Evolutionary conservation across 2,329 filamentous ascomycete genomes (phyloP).

Genomic region (Coniella lustricola): DNA sequence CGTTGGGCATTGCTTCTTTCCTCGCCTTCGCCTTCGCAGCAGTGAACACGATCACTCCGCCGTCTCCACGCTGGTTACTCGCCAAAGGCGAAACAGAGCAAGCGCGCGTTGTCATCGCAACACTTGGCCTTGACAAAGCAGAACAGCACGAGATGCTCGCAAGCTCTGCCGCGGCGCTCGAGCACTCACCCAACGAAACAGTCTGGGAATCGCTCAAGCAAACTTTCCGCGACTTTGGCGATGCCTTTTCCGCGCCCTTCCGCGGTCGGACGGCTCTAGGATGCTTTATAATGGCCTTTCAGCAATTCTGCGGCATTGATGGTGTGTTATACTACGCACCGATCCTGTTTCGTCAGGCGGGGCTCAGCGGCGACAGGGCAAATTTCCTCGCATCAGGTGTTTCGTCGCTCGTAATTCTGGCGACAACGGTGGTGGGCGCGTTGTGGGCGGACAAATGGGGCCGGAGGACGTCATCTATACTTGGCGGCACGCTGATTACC

Average conservation of each 20-base stretch:
- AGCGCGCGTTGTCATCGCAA: slow-evolving; percentile 32
- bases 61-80: slow-evolving; percentile 51
- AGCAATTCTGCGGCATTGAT: slow-evolving; percentile 55
- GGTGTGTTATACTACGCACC: slow-evolving; percentile 57
- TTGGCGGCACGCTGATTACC: slow-evolving; percentile 44
- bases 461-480: slow-evolving; percentile 43
- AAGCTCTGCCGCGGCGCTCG: slow-evolving; percentile 19
- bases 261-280: slow-evolving; percentile 42
- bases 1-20: slow-evolving; percentile 35
- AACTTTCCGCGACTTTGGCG: slow-evolving; percentile 8
- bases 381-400: slow-evolving; percentile 53
- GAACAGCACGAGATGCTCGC: slow-evolving; percentile 34
- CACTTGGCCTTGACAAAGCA: slow-evolving; percentile 36
- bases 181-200: slow-evolving; percentile 23
- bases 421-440: slow-evolving; percentile 45
- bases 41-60: slow-evolving; percentile 31
- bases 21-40: slow-evolving; percentile 27
- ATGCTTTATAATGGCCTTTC: slow-evolving; percentile 51
- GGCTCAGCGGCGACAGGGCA: slow-evolving; percentile 43
- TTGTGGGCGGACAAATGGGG: slow-evolving; percentile 51
- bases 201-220: slow-evolving; percentile 9
- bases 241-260: slow-evolving; percentile 29
- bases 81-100: slow-evolving; percentile 34
- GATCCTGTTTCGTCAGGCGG: slow-evolving; percentile 51
- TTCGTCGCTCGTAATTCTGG: slow-evolving; percentile 49